Evolutionary conservation across 1,284 basidiomycete genomes (phyloP).

Genomic region (Leccinum olivaceoglutinosum): DNA sequence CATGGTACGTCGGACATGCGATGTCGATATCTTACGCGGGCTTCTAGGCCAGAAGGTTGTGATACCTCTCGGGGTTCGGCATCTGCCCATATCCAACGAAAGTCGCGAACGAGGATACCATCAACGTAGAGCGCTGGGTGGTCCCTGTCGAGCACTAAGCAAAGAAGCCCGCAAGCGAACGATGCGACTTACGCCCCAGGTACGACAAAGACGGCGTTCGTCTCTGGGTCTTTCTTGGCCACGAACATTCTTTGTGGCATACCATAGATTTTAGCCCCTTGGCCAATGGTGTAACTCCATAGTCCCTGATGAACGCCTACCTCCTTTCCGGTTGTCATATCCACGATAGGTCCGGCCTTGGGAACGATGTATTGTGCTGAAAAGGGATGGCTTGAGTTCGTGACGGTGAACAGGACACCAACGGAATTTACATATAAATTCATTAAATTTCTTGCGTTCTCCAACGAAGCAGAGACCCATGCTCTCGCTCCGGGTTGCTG

Average conservation of each 20-base stretch:
- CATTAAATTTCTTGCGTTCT: slow-evolving; percentile 66
- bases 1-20: slow-evolving; percentile 57
- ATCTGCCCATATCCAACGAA: slow-evolving; percentile 75
- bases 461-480: slow-evolving; percentile 99
- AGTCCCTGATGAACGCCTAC: slow-evolving; percentile 72
- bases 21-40: slow-evolving; percentile 68
- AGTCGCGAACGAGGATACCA: slow-evolving; percentile 44
- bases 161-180: not conserved
- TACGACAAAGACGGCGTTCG: slow-evolving; percentile 72
- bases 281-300: slow-evolving; percentile 89
- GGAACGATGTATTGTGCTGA: slow-evolving; percentile 76
- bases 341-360: slow-evolving; percentile 63
- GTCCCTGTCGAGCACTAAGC: slow-evolving; percentile 35
- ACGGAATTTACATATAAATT: slow-evolving; percentile 61
- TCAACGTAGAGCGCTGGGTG: slow-evolving; percentile 60
- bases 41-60: slow-evolving; percentile 39
- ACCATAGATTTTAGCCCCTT: slow-evolving; percentile 65
- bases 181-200: slow-evolving; percentile 56
- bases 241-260: slow-evolving; percentile 69
- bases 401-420: slow-evolving; percentile 6
- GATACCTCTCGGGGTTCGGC: slow-evolving; percentile 45
- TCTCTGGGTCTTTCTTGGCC: slow-evolving; percentile 58
- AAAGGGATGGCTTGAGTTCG: not conserved
- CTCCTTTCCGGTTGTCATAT: slow-evolving; percentile 46
- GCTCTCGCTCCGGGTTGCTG: slow-evolving; percentile 78